Percentiles rank a stretch among this genome's conserved stretches.
phyloP scores from a whole-genome alignment of 2,329 filamentous ascomycete genomes.

The Metarhizium brunneum region DNA sequence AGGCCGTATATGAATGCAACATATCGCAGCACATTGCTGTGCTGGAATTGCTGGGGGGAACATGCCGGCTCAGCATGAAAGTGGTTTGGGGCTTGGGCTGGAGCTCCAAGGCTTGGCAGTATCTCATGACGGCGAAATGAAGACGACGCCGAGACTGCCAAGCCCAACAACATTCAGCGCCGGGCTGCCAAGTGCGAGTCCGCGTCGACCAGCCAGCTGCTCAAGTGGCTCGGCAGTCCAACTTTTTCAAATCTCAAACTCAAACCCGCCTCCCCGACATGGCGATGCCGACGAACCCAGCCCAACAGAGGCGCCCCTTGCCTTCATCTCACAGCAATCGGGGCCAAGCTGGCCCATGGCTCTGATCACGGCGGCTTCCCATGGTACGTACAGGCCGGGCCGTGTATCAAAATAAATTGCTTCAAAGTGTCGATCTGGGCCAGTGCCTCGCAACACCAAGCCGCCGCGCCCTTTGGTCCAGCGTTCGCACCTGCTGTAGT shows the following conservation, averaged over 20 bases:
- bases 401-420: not conserved
- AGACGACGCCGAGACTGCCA: constrained; percentile 13
- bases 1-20: not conserved
- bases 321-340: not conserved
- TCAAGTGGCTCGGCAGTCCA: constrained; percentile 2
- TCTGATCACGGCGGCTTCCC: not conserved
- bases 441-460: not conserved
- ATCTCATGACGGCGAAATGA: constrained; percentile 5
- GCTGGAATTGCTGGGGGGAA: not conserved
- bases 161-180: constrained; percentile 6
- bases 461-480: not conserved
- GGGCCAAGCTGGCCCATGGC: not conserved
- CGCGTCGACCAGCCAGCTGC: not conserved
- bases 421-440: not conserved
- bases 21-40: not conserved
- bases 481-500: not conserved
- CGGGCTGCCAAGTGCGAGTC: constrained; percentile 2
- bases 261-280: too few species aligned
- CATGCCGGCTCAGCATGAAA: constrained; percentile 1
- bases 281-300: too few species aligned
- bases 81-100: constrained; percentile 2
- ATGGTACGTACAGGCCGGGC: not conserved
- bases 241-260: too few species aligned
- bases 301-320: too few species aligned
- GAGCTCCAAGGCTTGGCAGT: constrained; percentile 12